Percentiles rank a stretch among this genome's conserved stretches.
These are phyloP conservation scores for Rhynchospora tenuis DNA, from an alignment of 176 grass and related monocot species.

Conservation along the genomic window DNA sequence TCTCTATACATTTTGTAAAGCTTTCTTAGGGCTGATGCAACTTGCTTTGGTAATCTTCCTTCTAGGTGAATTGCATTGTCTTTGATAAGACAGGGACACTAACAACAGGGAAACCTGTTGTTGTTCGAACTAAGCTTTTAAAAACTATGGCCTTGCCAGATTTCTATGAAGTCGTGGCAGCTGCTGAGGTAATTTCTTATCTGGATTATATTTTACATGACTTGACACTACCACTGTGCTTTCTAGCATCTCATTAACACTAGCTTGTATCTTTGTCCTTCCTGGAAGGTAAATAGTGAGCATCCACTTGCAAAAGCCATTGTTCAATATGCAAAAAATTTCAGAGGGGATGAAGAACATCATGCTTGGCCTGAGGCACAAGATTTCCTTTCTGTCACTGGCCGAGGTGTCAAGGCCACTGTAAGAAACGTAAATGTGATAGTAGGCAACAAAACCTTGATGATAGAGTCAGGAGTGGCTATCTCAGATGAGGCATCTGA, in stretches of 20 bases:
- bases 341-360: conserved; percentile 43
- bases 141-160: conserved; percentile 78
- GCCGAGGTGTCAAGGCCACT: conserved; percentile 62
- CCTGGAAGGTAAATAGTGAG: conserved; percentile 77
- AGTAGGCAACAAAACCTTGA: conserved; percentile 82
- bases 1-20: background rate
- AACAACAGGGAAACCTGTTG: conserved; percentile 73
- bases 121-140: conserved; percentile 66
- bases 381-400: conserved; percentile 74
- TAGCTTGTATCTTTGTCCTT: background rate
- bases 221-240: background rate
- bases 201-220: background rate
- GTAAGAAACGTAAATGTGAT: conserved; percentile 42
- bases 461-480: conserved; percentile 48
- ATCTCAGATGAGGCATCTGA: conserved; percentile 53
- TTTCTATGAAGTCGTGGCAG: conserved; percentile 63
- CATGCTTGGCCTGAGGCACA: conserved; percentile 55
- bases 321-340: conserved; percentile 68
- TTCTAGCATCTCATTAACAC: background rate
- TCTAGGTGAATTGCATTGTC: conserved; percentile 77
- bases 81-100: conserved; percentile 96
- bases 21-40: background rate
- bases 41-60: background rate
- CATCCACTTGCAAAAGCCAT: conserved; percentile 81
- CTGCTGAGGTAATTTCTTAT: conserved; percentile 54